These are phyloP conservation scores for Botryosphaeria dothidea DNA, from an alignment of 2,329 filamentous ascomycete genomes.

Conservation along the genomic window DNA sequence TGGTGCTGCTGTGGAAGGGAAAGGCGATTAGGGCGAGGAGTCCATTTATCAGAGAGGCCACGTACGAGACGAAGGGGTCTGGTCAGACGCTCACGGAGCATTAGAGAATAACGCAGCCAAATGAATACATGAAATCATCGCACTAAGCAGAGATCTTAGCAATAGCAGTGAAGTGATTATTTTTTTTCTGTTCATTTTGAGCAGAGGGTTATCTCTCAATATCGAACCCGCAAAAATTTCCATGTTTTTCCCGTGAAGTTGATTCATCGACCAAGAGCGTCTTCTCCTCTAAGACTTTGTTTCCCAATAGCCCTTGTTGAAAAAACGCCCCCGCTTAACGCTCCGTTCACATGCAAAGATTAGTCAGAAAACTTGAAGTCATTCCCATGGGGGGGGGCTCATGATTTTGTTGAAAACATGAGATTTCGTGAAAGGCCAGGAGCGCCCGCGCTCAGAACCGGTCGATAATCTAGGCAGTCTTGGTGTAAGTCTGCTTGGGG, in stretches of 20 bases:
- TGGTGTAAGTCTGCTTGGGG: slow-evolving; percentile 43
- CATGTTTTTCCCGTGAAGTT: slow-evolving; percentile 13
- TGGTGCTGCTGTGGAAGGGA: slow-evolving; percentile 47
- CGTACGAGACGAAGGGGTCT: neutral
- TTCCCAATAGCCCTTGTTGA: neutral
- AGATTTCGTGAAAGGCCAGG: slow-evolving; percentile 38
- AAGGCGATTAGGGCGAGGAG: slow-evolving; percentile 40
- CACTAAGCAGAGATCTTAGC: too few species aligned
- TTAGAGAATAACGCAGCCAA: neutral
- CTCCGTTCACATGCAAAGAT: slow-evolving; percentile 1
- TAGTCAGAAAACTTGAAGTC: neutral
- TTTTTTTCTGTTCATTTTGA: neutral
- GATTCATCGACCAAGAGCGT: slow-evolving; percentile 11
- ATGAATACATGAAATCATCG: neutral
- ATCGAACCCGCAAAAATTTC: neutral
- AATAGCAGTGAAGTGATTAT: too few species aligned
- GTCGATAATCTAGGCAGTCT: slow-evolving; percentile 19
- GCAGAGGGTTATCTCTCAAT: neutral
- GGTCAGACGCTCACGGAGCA: neutral
- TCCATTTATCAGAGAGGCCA: slow-evolving; percentile 37
- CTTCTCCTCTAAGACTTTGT: neutral
- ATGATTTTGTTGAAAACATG: slow-evolving; percentile 10
- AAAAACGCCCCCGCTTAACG: slow-evolving; percentile 6
- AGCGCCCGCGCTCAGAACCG: slow-evolving; percentile 33
- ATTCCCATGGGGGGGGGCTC: neutral